These are phyloP conservation scores for Puya raimondii DNA, from an alignment of 176 grass and related monocot genomes.

Conservation along the genomic window DNA sequence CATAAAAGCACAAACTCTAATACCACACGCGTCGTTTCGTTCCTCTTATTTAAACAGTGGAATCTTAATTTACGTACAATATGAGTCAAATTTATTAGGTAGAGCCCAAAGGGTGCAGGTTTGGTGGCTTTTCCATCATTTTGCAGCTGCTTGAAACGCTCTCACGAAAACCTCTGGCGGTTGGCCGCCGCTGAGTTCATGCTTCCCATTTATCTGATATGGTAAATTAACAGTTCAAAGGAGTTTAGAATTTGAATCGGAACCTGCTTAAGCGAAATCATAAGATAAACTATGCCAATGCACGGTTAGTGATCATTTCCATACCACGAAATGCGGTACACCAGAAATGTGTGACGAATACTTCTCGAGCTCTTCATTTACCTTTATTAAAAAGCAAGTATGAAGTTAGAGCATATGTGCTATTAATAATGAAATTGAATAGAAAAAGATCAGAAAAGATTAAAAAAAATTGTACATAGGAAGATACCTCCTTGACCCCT, in stretches of 20 bases:
- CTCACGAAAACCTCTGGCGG: conserved; percentile 62
- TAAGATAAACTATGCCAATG: background rate
- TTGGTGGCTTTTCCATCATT: conserved; percentile 3
- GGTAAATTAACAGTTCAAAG: background rate
- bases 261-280: background rate
- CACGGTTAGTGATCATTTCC: conserved; percentile 2
- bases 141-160: conserved; percentile 46
- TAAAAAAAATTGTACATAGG: background rate
- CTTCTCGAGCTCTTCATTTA: conserved; percentile 72
- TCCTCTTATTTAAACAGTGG: background rate
- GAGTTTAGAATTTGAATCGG: background rate
- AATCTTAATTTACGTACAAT: background rate
- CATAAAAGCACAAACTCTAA: background rate
- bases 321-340: conserved; percentile 85
- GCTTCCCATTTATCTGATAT: conserved; percentile 65
- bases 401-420: background rate
- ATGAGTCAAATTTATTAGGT: background rate
- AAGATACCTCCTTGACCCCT: conserved; percentile 57
- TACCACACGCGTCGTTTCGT: background rate
- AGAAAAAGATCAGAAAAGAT: background rate
- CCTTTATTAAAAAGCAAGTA: conserved; percentile 40
- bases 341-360: conserved; percentile 77
- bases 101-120: background rate
- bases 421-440: background rate
- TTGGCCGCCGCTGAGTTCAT: conserved; percentile 76